These are phyloP conservation scores for Fusarium piperis DNA, from an alignment of 2,329 filamentous ascomycete species.

Conservation along the genomic window DNA sequence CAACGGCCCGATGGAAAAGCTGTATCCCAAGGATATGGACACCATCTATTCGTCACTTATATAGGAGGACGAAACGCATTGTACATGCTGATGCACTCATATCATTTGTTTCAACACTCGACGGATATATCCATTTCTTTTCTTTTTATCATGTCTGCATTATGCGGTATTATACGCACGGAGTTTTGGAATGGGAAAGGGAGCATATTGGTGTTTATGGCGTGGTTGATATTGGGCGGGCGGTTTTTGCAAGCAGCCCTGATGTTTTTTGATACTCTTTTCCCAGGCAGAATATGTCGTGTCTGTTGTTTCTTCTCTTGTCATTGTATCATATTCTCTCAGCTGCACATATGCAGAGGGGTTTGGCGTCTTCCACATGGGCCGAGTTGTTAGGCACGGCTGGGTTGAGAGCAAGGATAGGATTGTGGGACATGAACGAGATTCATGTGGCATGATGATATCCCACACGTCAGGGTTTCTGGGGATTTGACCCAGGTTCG, in stretches of 20 bases:
- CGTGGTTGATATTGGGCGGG: constrained; percentile 25
- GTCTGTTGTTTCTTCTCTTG: constrained; percentile 1
- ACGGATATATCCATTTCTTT: constrained; percentile 8
- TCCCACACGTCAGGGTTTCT: constrained; percentile 17
- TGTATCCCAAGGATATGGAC: constrained; percentile 52
- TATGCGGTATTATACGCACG: constrained; percentile 28
- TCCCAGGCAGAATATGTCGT: not conserved
- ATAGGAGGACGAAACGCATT: constrained; percentile 22
- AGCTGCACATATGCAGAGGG: constrained; percentile 27
- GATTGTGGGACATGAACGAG: constrained; percentile 12
- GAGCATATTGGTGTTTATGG: constrained; percentile 22
- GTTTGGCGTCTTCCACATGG: constrained; percentile 12
- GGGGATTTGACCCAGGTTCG: constrained; percentile 10
- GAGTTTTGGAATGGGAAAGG: constrained; percentile 27
- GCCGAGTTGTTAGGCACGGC: constrained; percentile 7
- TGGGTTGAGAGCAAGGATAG: constrained; percentile 4
- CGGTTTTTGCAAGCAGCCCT: constrained; percentile 3
- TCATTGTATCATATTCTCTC: constrained; percentile 28
- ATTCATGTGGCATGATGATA: constrained; percentile 8
- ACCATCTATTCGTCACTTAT: constrained; percentile 46
- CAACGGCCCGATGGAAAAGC: constrained; percentile 46
- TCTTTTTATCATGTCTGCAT: constrained; percentile 26
- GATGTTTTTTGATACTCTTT: constrained; percentile 6
- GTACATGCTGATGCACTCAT: not conserved
- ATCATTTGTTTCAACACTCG: not conserved